Evolutionary conservation across 1,284 basidiomycete species (phyloP).

Genomic region (Ustilago crameri): DNA sequence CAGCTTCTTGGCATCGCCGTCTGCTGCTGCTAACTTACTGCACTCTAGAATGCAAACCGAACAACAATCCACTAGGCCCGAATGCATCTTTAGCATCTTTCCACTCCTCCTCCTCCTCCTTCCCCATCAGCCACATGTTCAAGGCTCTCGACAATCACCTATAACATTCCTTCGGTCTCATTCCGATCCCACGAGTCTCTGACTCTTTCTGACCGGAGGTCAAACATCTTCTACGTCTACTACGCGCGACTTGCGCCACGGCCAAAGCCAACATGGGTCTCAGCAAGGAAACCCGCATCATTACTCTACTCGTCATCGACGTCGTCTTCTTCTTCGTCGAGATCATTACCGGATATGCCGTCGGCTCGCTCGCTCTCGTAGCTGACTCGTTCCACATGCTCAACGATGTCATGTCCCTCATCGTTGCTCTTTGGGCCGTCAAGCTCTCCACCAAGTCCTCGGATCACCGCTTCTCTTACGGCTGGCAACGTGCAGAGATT

Average conservation of each 20-base stretch:
- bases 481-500: slow-evolving; percentile 99
- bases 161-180: too few species aligned
- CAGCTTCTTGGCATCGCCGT: not conserved
- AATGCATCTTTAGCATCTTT: not conserved
- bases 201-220: not conserved
- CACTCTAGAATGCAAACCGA: not conserved
- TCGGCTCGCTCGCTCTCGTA: slow-evolving; percentile 91
- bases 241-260: not conserved
- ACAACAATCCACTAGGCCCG: too few species aligned
- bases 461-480: slow-evolving; percentile 81
- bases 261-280: slow-evolving; percentile 16
- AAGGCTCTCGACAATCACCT: not conserved
- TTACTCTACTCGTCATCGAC: slow-evolving; percentile 84
- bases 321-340: slow-evolving; percentile 92
- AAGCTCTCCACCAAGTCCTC: slow-evolving; percentile 72
- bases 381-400: slow-evolving; percentile 99
- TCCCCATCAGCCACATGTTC: not conserved
- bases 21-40: too few species aligned
- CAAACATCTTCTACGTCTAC: not conserved
- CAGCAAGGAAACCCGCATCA: slow-evolving; percentile 68
- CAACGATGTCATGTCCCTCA: slow-evolving; percentile 81
- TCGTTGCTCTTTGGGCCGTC: slow-evolving; percentile 96
- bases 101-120: not conserved
- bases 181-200: not conserved
- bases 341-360: slow-evolving; percentile 85